A percentile compares a stretch with the other conserved stretches of the same genome.
phyloP scores from a whole-genome alignment of 2,329 filamentous ascomycete genomes.

The Aureobasidium sp. region DNA sequence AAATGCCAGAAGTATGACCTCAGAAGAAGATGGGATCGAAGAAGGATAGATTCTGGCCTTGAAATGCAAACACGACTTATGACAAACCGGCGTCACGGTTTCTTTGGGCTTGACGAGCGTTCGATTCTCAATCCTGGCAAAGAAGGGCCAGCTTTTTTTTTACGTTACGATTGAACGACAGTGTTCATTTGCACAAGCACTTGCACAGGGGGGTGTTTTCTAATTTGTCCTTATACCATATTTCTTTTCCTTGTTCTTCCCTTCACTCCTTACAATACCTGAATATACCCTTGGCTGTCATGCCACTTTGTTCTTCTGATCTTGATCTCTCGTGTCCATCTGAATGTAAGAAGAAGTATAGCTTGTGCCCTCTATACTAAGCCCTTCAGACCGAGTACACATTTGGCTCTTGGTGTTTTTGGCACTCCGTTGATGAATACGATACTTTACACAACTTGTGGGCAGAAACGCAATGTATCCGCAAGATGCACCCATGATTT shows the following conservation, averaged over 20 bases:
- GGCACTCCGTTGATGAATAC: too few relatives aligned
- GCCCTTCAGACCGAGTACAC: neutral
- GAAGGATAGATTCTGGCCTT: slow-evolving; percentile 23
- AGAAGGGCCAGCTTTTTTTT: neutral
- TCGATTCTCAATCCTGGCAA: neutral
- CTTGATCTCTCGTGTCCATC: neutral
- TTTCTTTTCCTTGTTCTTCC: neutral
- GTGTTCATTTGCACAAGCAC: neutral
- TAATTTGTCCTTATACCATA: neutral
- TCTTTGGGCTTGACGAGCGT: neutral
- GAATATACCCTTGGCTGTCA: slow-evolving; percentile 19
- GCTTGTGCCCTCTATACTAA: neutral
- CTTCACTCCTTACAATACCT: slow-evolving; percentile 17
- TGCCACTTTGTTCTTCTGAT: neutral
- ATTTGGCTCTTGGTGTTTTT: too few relatives aligned
- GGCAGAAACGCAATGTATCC: neutral
- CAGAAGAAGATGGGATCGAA: slow-evolving; percentile 31
- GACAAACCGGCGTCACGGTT: slow-evolving; percentile 3
- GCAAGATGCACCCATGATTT: too few relatives aligned
- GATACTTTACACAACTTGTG: neutral
- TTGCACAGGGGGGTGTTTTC: slow-evolving; percentile 11
- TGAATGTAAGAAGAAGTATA: neutral
- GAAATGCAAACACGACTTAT: slow-evolving; percentile 4
- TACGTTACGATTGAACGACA: slow-evolving; percentile 6
- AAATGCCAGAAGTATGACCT: slow-evolving; percentile 18